These are phyloP conservation scores for Claviceps quebecensis DNA, from an alignment of 2,329 filamentous ascomycete genomes.

Conservation along the genomic window DNA sequence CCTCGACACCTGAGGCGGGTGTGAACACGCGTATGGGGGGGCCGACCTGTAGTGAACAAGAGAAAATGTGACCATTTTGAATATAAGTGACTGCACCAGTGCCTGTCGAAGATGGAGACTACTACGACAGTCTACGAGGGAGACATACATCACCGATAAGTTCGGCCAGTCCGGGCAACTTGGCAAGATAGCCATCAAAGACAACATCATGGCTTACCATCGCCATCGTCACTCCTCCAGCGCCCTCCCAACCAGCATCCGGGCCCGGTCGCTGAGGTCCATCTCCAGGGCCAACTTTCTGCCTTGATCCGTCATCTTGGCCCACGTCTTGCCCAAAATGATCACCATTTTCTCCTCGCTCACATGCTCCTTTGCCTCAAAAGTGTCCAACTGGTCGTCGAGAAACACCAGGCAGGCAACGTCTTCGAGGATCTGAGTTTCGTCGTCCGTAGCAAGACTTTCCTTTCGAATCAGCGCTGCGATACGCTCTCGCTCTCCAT, in stretches of 20 bases:
- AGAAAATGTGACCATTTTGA: too few species aligned
- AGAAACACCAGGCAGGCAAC: conserved; percentile 78
- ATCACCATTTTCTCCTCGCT: conserved; percentile 66
- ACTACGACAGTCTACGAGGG: too few species aligned
- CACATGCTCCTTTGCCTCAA: conserved; percentile 49
- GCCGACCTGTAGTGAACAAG: too few species aligned
- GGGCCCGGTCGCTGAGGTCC: conserved; percentile 48
- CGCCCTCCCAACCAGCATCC: conserved; percentile 48
- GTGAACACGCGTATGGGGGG: too few species aligned
- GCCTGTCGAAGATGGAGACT: too few species aligned
- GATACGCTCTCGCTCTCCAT: conserved; percentile 45
- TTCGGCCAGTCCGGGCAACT: too few species aligned
- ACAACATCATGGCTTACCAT: not conserved
- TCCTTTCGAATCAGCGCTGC: conserved; percentile 69
- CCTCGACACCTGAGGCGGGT: too few species aligned
- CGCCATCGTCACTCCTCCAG: conserved; percentile 19
- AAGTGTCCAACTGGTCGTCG: conserved; percentile 74
- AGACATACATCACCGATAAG: too few species aligned
- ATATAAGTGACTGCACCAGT: too few species aligned
- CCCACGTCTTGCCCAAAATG: conserved; percentile 63
- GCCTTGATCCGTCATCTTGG: conserved; percentile 54
- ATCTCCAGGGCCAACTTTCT: conserved; percentile 51
- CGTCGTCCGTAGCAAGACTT: conserved; percentile 41
- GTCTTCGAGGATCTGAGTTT: conserved; percentile 69
- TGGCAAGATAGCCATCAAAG: too few species aligned